Conservation (phyloP, 2,329 filamentous ascomycete genomes). For the Trichoderma hamatum region DNA sequence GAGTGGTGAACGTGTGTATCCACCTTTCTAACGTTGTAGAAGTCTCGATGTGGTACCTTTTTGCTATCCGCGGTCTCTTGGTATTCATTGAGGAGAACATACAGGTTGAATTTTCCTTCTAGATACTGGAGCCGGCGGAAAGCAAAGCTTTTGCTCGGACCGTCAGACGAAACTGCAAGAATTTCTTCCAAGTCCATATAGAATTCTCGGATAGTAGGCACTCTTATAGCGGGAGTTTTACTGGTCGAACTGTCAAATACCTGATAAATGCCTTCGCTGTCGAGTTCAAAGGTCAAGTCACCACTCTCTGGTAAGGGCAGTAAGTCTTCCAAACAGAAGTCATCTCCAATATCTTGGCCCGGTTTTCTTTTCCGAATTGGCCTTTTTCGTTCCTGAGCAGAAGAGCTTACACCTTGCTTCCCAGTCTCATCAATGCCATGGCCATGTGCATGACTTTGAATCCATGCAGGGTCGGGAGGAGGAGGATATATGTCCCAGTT, state of each 20-base stretch:
- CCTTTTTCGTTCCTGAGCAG: constrained; percentile 45
- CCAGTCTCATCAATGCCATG: constrained; percentile 25
- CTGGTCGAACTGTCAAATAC: constrained; percentile 79
- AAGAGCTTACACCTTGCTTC: not conserved
- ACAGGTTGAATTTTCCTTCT: constrained; percentile 96
- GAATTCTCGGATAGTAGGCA: constrained; percentile 93
- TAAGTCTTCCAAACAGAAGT: constrained; percentile 82
- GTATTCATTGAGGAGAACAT: constrained; percentile 91
- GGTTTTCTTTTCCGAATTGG: constrained; percentile 68
- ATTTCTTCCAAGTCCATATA: constrained; percentile 93
- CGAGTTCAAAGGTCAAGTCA: constrained; percentile 72
- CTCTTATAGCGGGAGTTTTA: constrained; percentile 73
- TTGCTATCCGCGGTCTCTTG: constrained; percentile 98
- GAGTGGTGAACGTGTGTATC: constrained; percentile 99
- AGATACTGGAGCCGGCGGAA: constrained; percentile 93
- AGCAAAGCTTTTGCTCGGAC: constrained; percentile 94
- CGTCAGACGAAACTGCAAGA: constrained; percentile 85
- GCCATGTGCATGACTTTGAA: constrained; percentile 36
- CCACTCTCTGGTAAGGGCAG: constrained; percentile 72
- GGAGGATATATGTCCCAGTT: constrained; percentile 18
- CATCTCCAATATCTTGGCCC: constrained; percentile 59
- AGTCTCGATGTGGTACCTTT: constrained; percentile 94
- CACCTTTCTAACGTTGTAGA: constrained; percentile 98
- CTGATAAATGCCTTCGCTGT: constrained; percentile 93
- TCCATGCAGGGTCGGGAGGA: constrained; percentile 89